phyloP scores from a whole-genome alignment of 306 rosid species.

The Rosa chinensis region DNA sequence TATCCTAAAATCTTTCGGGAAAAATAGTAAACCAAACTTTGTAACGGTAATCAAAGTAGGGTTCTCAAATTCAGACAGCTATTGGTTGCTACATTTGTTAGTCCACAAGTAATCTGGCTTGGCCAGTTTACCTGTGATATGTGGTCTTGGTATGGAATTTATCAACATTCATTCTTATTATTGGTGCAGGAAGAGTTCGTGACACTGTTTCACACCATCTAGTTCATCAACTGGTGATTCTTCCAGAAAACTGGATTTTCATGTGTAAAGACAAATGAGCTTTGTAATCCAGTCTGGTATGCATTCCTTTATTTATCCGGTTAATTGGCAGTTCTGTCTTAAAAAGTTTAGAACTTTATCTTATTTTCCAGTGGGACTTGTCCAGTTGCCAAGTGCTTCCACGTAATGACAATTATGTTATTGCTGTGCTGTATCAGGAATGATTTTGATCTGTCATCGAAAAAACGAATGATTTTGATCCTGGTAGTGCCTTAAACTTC shows the following conservation, averaged over 20 bases:
- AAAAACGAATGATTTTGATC: slow-evolving; percentile 78
- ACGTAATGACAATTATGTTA: slow-evolving; percentile 65
- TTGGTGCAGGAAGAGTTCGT: slow-evolving; percentile 76
- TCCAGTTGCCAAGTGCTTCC: slow-evolving; percentile 50
- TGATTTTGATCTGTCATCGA: slow-evolving; percentile 61
- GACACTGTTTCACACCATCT: slow-evolving; percentile 56
- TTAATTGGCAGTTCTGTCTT: background rate
- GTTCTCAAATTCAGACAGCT: slow-evolving; percentile 49
- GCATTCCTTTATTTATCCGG: slow-evolving; percentile 17
- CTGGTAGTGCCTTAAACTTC: slow-evolving; percentile 65
- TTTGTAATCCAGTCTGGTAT: slow-evolving; percentile 91
- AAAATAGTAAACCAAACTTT: background rate
- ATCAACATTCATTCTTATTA: slow-evolving; percentile 7
- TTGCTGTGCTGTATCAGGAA: slow-evolving; percentile 75
- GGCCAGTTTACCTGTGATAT: slow-evolving; percentile 46
- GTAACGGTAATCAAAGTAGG: background rate
- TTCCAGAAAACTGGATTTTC: slow-evolving; percentile 84
- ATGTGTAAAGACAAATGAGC: slow-evolving; percentile 68
- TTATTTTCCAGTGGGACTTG: background rate
- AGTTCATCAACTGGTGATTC: slow-evolving; percentile 51
- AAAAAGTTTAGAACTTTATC: slow-evolving; percentile 6
- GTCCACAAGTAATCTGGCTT: slow-evolving; percentile 95
- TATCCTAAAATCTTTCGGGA: background rate
- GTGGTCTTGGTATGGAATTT: background rate
- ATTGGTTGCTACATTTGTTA: slow-evolving; percentile 92